Conservation (phyloP, 139 green algal species). For the Eudorina sp. region DNA sequence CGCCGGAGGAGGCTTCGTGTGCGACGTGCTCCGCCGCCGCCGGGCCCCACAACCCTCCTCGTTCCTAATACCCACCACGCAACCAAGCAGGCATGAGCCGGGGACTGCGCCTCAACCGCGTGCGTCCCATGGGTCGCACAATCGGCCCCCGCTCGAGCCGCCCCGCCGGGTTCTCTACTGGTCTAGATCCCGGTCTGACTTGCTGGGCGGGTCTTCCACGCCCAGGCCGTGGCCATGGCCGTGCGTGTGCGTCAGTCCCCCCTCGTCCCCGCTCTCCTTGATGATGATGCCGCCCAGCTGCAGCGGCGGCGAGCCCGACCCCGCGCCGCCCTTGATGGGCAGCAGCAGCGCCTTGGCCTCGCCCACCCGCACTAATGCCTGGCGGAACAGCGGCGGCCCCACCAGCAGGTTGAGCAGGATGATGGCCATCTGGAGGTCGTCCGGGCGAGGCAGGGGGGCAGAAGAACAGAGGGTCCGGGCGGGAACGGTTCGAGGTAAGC, state of each 20-base stretch:
- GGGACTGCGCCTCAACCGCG: no score
- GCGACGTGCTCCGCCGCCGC: no score
- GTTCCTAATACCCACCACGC: no score
- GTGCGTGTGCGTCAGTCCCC: neutral
- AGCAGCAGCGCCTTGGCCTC: constrained; percentile 56
- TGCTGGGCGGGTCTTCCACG: neutral
- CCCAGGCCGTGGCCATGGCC: constrained; percentile 7
- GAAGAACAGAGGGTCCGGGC: neutral
- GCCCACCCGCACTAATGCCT: constrained; percentile 68
- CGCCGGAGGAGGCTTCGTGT: no score
- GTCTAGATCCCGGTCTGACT: neutral
- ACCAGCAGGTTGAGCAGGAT: constrained; percentile 90
- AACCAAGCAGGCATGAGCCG: no score
- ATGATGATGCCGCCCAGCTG: constrained; percentile 16
- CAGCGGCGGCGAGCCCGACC: neutral
- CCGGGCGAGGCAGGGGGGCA: neutral
- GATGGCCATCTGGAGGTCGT: constrained; percentile 76
- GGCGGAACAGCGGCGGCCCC: constrained; percentile 84
- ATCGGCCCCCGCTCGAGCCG: no score
- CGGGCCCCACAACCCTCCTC: no score
- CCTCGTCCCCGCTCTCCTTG: constrained; percentile 13
- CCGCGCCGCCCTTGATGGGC: constrained; percentile 11
- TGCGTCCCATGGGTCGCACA: no score
- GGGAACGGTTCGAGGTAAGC: neutral
- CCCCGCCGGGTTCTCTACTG: neutral